Conservation (phyloP, 768 basidiomycete genomes). For the Suillus occidentalis region DNA sequence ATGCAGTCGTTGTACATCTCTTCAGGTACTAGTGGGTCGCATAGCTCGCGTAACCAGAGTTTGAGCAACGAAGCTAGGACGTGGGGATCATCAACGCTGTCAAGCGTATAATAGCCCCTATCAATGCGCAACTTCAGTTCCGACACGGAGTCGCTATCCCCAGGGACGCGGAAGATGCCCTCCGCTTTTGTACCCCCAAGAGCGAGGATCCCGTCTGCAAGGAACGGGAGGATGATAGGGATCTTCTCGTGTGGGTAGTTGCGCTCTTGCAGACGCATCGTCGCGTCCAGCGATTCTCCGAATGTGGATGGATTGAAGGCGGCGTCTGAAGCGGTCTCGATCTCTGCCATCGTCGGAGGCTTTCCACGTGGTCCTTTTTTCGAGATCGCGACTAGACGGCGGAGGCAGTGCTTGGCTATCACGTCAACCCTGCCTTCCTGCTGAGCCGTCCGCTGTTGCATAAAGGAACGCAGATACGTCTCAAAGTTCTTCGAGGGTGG, state of each 20-base stretch:
- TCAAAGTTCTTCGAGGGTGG: slow-evolving; percentile 94
- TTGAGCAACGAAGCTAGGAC: slow-evolving; percentile 89
- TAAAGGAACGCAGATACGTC: slow-evolving; percentile 77
- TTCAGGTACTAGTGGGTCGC: slow-evolving; percentile 88
- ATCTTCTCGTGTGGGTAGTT: slow-evolving; percentile 84
- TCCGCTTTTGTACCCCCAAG: slow-evolving; percentile 82
- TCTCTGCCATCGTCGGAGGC: slow-evolving; percentile 77
- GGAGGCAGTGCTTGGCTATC: slow-evolving; percentile 89
- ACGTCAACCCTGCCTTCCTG: slow-evolving; percentile 80
- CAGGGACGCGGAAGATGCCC: slow-evolving; percentile 92
- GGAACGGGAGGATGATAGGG: slow-evolving; percentile 92
- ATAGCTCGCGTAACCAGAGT: slow-evolving; percentile 89
- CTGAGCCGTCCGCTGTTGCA: slow-evolving; percentile 64
- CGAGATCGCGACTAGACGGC: slow-evolving; percentile 70
- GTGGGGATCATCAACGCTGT: slow-evolving; percentile 88
- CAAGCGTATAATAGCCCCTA: slow-evolving; percentile 86
- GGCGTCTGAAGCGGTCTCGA: slow-evolving; percentile 92
- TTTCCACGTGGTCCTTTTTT: slow-evolving; percentile 88
- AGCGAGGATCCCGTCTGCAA: slow-evolving; percentile 88
- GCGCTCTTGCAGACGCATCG: slow-evolving; percentile 80
- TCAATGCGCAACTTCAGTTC: slow-evolving; percentile 89
- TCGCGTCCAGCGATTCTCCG: slow-evolving; percentile 84
- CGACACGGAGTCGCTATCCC: slow-evolving; percentile 85
- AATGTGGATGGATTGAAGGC: slow-evolving; percentile 96
- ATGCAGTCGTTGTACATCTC: slow-evolving; percentile 93